Evolutionary conservation across 768 basidiomycete genomes (phyloP), one percentile per base, ranked within the genome.

Genomic region (Leccinum truebloodii): DNA sequence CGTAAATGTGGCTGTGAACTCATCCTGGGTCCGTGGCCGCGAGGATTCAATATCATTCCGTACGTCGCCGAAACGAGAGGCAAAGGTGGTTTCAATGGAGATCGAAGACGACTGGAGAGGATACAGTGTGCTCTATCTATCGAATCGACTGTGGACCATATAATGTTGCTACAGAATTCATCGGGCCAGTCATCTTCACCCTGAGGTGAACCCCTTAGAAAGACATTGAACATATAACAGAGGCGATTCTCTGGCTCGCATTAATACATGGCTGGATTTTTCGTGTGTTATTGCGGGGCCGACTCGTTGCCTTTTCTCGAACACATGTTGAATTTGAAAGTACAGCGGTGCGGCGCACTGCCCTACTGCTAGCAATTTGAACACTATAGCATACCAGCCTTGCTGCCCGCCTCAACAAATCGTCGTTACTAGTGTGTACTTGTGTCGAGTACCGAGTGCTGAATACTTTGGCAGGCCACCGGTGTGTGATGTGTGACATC

Each of bases 1-100:
- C 70, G 70, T 70, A 75, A 70, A 61, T 44, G 71, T 73, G 73
- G 72, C 72, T 74, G 73, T 72, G 66, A 61, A 53, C 41, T 77
- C 20, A 14, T 5, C 35, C 51, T 14, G 5, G 6, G 8, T 9
- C 50, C 24, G 30, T n/a, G 26, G 22, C 16, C 4, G 49, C 49
- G 49, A 16, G 22, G 22, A 28, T 9, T 50, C 16, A 50, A 26
- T 28, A 7, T 30, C 30, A 30, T 48, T 22, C 22, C 46, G 46
- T 48, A 48, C 22, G 46, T 48, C 22, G 46, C 20, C 22, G 46
- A 32, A 16, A 6, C 22, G 13, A 18, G 28, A 51, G 18, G 50
- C 41, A 44, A 18, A 28, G 26, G 18, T 18, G 12, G 9, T n/a
- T 20, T 58, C 57, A 58, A 7, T 7, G 28, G 28, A 26, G 24